These are phyloP conservation scores for Penicillium sp. DNA, from an alignment of 2,329 filamentous ascomycete genomes.

Conservation along the genomic window DNA sequence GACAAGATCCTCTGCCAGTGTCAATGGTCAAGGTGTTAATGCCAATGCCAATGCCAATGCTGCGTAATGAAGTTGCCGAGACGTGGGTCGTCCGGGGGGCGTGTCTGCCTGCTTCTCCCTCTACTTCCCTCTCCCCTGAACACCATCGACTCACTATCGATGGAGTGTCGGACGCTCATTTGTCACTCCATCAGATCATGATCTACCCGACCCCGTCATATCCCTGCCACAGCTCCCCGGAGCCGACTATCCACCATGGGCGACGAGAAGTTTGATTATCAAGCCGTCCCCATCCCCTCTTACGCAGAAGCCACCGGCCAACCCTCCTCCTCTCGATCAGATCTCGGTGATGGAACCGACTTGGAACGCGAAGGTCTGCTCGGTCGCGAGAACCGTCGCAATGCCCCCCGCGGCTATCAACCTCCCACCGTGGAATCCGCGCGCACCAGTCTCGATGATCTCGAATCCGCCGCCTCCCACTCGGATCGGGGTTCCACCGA, in stretches of 20 bases:
- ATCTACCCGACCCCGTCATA: conserved; percentile 35
- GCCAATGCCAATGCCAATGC: conserved; percentile 3
- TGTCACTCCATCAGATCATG: conserved; percentile 39
- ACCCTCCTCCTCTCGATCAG: conserved; percentile 24
- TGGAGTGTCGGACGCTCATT: conserved; percentile 38
- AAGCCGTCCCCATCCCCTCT: conserved; percentile 72
- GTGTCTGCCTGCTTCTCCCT: conserved; percentile 8
- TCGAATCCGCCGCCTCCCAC: conserved; percentile 57
- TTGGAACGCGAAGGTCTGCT: conserved; percentile 39
- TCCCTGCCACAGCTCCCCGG: conserved; percentile 34
- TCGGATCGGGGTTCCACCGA: conserved; percentile 58
- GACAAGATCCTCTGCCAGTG: too few species aligned
- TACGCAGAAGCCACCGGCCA: conserved; percentile 71
- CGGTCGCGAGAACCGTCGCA: conserved; percentile 36
- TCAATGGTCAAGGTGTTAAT: neutral
- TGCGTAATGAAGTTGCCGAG: conserved; percentile 13
- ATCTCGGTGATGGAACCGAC: conserved; percentile 47
- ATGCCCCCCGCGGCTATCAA: conserved; percentile 63
- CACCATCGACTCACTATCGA: conserved; percentile 1
- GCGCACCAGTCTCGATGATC: conserved; percentile 61
- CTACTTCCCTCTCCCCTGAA: neutral
- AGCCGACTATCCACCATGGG: conserved; percentile 40
- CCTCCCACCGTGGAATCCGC: conserved; percentile 82
- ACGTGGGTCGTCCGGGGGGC: conserved; percentile 9
- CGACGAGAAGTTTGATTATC: conserved; percentile 61